phyloP scores from a whole-genome alignment of 23 red algal genomes.

The Gracilaria gracilis region DNA sequence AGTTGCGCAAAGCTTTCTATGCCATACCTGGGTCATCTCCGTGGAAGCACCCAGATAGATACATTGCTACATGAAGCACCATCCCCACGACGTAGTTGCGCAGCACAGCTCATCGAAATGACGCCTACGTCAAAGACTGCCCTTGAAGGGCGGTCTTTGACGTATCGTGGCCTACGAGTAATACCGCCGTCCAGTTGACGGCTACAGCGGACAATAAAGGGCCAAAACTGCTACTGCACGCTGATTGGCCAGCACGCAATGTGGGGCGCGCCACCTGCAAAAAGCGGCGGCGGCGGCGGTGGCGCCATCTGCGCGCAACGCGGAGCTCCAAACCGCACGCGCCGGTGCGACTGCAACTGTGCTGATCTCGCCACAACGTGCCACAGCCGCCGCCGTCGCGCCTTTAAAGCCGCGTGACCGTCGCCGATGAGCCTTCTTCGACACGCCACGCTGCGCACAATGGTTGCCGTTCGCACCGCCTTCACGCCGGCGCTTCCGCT shows the following conservation, averaged over 20 bases:
- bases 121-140: too few species aligned
- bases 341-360: neutral
- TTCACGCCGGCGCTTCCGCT: conserved; percentile 25
- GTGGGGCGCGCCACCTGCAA: neutral
- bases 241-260: neutral
- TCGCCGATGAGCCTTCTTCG: conserved; percentile 19
- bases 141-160: too few species aligned
- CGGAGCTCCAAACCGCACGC: neutral
- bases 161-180: too few species aligned
- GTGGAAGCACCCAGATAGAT: too few species aligned
- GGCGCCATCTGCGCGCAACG: neutral
- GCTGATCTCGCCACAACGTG: conserved; percentile 3
- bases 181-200: too few species aligned
- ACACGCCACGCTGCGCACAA: conserved; percentile 19
- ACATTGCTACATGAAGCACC: too few species aligned
- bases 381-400: neutral
- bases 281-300: neutral
- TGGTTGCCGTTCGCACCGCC: conserved; percentile 25
- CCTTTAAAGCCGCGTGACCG: neutral
- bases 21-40: too few species aligned
- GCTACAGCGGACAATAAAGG: too few species aligned
- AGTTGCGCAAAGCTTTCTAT: too few species aligned
- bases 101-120: too few species aligned
- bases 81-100: too few species aligned
- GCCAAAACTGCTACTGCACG: too few species aligned